Evolutionary conservation across 2,329 filamentous ascomycete species (phyloP).

Genomic region (Tolypocladium guangdongense): DNA sequence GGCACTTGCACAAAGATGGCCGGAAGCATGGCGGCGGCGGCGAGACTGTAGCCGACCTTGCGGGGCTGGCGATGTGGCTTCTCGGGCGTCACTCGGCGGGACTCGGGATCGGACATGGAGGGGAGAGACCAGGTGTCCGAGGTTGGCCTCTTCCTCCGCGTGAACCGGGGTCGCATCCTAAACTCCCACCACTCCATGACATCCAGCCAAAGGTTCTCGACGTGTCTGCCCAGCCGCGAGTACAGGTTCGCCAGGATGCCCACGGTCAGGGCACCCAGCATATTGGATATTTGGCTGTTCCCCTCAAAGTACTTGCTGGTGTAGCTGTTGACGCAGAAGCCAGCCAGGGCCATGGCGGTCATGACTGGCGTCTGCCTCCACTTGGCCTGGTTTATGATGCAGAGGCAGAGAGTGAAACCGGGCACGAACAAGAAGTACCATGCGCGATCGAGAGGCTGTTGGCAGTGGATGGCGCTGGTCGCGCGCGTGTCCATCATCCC

Average conservation of each 20-base stretch:
- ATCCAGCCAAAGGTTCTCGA: constrained; percentile 44
- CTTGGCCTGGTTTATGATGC: constrained; percentile 73
- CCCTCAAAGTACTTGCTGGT: constrained; percentile 53
- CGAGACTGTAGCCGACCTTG: constrained; percentile 60
- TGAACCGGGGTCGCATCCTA: constrained; percentile 26
- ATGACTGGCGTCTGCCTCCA: constrained; percentile 69
- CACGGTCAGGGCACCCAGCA: constrained; percentile 64
- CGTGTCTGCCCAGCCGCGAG: constrained; percentile 51
- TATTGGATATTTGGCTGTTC: constrained; percentile 67
- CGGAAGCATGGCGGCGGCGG: constrained; percentile 74
- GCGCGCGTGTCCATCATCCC: constrained; percentile 50
- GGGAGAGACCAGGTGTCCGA: constrained; percentile 21
- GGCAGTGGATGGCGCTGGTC: constrained; percentile 31
- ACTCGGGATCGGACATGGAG: constrained; percentile 20
- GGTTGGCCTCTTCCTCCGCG: constrained; percentile 14
- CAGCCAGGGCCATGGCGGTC: constrained; percentile 60
- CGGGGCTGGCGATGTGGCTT: constrained; percentile 21
- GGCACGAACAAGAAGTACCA: constrained; percentile 64
- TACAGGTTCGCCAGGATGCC: constrained; percentile 73
- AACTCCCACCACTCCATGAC: constrained; percentile 37
- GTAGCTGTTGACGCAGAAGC: constrained; percentile 69
- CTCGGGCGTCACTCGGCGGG: constrained; percentile 13
- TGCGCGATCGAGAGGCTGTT: constrained; percentile 28
- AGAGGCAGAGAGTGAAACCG: constrained; percentile 61
- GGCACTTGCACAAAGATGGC: constrained; percentile 70